phyloP scores from a whole-genome alignment of 75 land plant species.

The Cunninghamia lanceolata region DNA sequence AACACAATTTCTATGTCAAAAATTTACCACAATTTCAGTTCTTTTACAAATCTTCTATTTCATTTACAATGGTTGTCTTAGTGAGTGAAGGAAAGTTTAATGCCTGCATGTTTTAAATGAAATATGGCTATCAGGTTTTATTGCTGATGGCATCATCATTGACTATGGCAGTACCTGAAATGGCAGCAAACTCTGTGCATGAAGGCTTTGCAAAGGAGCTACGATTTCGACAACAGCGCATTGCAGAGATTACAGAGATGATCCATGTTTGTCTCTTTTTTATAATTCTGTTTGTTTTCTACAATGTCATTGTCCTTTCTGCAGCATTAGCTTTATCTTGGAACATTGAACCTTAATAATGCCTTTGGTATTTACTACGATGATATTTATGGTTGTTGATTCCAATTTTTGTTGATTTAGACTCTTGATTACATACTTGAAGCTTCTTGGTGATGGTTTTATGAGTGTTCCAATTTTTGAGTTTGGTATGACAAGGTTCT shows the following conservation, averaged over 20 bases:
- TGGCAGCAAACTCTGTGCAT: conserved; percentile 14
- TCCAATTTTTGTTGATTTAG: not conserved
- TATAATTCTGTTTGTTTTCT: not conserved
- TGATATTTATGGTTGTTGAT: not conserved
- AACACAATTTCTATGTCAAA: not conserved
- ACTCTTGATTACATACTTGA: not conserved
- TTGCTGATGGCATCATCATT: conserved; percentile 93
- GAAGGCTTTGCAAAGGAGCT: conserved; percentile 32
- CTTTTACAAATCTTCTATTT: not conserved
- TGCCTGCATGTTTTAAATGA: not conserved
- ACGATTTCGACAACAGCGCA: conserved; percentile 67
- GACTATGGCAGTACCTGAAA: conserved; percentile 38
- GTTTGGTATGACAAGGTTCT: not conserved
- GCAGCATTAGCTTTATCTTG: not conserved
- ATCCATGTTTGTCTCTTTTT: conserved; percentile 64
- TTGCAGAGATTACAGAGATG: conserved; percentile 98
- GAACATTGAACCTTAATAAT: not conserved
- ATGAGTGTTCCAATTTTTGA: not conserved
- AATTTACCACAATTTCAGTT: not conserved
- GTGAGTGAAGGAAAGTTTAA: not conserved
- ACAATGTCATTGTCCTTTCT: not conserved
- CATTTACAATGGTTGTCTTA: not conserved
- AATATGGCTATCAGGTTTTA: conserved; percentile 53
- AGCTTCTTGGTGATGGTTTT: not conserved
- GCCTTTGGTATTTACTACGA: conserved; percentile 2